A percentile compares a stretch with the other conserved stretches of the same genome.
Conservation (phyloP, 306 rosid genomes). For the Alnus glutinosa region DNA sequence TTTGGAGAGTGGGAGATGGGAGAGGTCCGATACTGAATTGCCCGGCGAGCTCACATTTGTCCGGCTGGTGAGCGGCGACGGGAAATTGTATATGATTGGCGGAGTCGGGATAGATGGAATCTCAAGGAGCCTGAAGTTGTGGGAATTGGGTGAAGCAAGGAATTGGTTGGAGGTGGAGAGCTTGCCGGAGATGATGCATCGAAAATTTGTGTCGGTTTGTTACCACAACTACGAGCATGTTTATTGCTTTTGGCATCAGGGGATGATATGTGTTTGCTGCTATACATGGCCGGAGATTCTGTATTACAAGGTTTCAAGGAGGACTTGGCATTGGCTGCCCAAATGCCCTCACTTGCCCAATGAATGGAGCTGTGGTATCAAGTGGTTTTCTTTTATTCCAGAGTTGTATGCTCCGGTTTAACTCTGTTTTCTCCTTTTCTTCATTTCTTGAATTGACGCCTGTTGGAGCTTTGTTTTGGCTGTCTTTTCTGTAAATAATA, state of each 20-base stretch:
- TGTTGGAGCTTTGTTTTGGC: background rate
- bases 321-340: conserved; percentile 96
- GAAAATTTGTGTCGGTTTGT: conserved; percentile 76
- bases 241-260: conserved; percentile 90
- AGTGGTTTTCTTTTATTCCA: conserved; percentile 89
- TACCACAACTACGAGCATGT: conserved; percentile 89
- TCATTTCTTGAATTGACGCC: background rate
- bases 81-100: conserved; percentile 62
- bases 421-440: conserved; percentile 15
- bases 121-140: conserved; percentile 63
- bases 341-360: conserved; percentile 73
- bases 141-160: conserved; percentile 56
- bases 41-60: conserved; percentile 62
- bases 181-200: conserved; percentile 75
- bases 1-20: conserved; percentile 66
- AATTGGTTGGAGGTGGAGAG: conserved; percentile 64
- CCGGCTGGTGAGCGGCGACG: conserved; percentile 58
- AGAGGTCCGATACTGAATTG: conserved; percentile 28
- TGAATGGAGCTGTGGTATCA: conserved; percentile 82
- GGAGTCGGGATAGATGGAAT: conserved; percentile 85
- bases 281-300: conserved; percentile 91
- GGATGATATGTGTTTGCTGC: conserved; percentile 87
- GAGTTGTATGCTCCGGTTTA: conserved; percentile 48
- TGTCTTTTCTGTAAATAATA: background rate
- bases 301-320: conserved; percentile 63